Base-by-base conservation (phyloP, 2,329 filamentous ascomycete species). In the Exophiala mesophila region DNA sequence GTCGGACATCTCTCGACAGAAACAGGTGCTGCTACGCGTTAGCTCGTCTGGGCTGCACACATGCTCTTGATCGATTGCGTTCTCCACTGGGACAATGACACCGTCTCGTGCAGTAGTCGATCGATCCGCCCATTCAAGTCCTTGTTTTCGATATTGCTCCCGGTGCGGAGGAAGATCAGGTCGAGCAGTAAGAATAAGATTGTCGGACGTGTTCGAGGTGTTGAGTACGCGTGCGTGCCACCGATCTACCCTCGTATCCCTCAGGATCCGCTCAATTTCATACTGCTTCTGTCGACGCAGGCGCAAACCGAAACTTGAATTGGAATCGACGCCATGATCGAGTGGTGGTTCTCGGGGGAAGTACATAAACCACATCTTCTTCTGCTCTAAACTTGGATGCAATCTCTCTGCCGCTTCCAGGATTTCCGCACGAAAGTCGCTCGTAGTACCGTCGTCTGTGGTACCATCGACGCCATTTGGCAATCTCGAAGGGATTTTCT, bases 61-160 rank as follows among this genome's bases (percentile, higher is more conserved):
- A 30, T 10, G 29, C 26, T 39, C 23, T 26, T 26, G 23, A 6
- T 26, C 23, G 6, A 7, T 26, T 6, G 12, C 23, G 23, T 26
- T 26, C 23, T 26, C 12, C 7, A 6, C 23, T 12, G 12, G 6
- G 23, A 7, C 23, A 26, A 26, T 26, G 23, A 12, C 23, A 7
- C 12, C 23, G 16, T 23, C n/a, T n/a, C n/a, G n/a, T n/a, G n/a
- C n/a, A n/a, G n/a, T n/a, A n/a, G n/a, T 28, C n/a, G 30, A 20
- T 10, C 29, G 37, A 21, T 44, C 34, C 26, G 15, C 6, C 29
- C 43, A 39, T 17, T 41, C 38, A 20, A 47, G 42, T 1, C 50
- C 50, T 32, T 53, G 50, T 37, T 53, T 53, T 37, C 43, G 48
- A 45, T 53, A 53, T 35, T 47, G 21, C 3, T 53, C 38, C 5